Evolutionary conservation across 176 grass and related monocot genomes (phyloP), one percentile per base, ranked within the genome.

Genomic region (Hordeum marinum): DNA sequence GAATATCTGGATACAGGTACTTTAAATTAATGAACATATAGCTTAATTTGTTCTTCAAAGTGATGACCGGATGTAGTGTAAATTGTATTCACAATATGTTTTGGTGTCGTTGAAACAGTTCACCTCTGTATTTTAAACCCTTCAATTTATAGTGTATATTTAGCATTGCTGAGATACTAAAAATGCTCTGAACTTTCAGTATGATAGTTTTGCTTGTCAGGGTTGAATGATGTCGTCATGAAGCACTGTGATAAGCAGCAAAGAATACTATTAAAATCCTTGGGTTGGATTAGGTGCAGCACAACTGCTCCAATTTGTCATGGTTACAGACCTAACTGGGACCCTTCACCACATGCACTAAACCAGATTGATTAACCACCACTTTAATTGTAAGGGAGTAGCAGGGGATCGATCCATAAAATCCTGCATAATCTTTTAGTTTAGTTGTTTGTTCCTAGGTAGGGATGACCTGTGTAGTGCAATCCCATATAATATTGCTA

Each of bases 1-100:
- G 93, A 94, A 88, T 94, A 94, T 83, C 85, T 94, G 18, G 90
- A 90, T 29, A 94, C 93, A 78, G 93, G 93, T 92, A 84, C 41
- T 9, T 42, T 48, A 48, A 48, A 52, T 52, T 18, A 52, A 17
- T 17, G 48, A 52, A 52, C 48, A 14, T 0, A 52, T 6, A 17
- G 48, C 48, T 52, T 52, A 52, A 52, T 31, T 42, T 65, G 39
- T 23, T 52, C 48, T 36, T 55, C 29, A 54, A 36, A 9, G 21
- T 11, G 64, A 2, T 26, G 48, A 52, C 0, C 20, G 1, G 21
- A 1, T 73, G 65, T 34, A 72, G n/a, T 20, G 3, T 57, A 3
- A 4, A 50, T 50, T 50, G 12, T 50, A 50, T 50, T 50, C 46
- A 50, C 17, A 1, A 6, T 21, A 68, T 36, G 26, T 18, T 36